Evolutionary conservation across 306 rosid genomes (phyloP), one percentile per base, ranked within the genome.

Genomic region (Vigna reflexopilosa): DNA sequence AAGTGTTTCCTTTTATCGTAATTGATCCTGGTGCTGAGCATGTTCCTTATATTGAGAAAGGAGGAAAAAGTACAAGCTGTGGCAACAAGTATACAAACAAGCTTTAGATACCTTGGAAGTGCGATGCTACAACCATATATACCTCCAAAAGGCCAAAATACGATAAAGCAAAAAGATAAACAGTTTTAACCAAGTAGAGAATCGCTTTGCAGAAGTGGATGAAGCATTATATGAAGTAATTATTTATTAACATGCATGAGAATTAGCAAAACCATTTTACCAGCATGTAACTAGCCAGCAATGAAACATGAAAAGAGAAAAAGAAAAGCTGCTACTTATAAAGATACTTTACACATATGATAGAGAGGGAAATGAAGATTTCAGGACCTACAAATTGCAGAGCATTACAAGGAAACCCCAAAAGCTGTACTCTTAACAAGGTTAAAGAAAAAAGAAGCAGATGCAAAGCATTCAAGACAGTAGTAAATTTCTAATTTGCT

Each of bases 331-430:
- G 57, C 84, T 73, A 44, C 83, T 75, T 68, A 58, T 79, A 80
- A 78, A 62, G 57, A 78, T 74, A 69, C 89, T 88, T 88, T 79
- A 83, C 87, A 83, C 81, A 81, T 79, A 81, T 76, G 84, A 78
- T 51, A 81, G 88, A 72, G 82, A 77, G 59, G 76, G 79, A 86
- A 81, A 90, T 66, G 57, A 54, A 63, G 82, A 75, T 65, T 80
- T 82, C 7, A 68, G 77, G 88, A 58, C 86, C 88, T 82, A 83
- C 86, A 78, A 71, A 77, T 82, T 63, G 79, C 78, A 72, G 30
- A 79, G 81, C 75, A 77, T 71, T 81, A 68, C 80, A 70, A 77
- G 36, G 56, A 72, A 80, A 81, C 82, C 73, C 76, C 66, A 48
- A 76, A 79, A 85, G 78, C 40, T 40, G n/a, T 40, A 50, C 67